phyloP scores from a whole-genome alignment of 306 rosid species.

The Alnus glutinosa region DNA sequence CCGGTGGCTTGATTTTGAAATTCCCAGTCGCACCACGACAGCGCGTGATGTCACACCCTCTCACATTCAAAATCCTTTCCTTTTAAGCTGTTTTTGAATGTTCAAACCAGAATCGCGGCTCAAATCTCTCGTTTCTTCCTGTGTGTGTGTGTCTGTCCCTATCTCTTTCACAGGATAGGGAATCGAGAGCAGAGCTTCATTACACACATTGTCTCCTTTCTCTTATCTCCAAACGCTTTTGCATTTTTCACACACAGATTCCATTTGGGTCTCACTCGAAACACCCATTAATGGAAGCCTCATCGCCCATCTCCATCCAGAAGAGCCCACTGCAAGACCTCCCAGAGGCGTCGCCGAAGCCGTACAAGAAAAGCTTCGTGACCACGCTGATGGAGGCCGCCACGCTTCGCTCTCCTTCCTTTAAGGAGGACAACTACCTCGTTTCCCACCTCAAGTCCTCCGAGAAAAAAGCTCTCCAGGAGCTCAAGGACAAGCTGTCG shows the following conservation, averaged over 20 bases:
- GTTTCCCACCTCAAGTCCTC: conserved; percentile 66
- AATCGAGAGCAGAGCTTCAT: conserved; percentile 22
- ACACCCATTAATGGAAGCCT: conserved; percentile 55
- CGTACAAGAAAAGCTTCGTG: conserved; percentile 68
- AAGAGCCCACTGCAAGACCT: conserved; percentile 41
- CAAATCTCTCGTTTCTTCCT: background rate
- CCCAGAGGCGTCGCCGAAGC: conserved; percentile 64
- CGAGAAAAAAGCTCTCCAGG: conserved; percentile 70
- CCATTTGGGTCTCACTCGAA: conserved; percentile 49
- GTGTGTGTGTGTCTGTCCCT: background rate
- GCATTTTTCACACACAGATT: conserved; percentile 28
- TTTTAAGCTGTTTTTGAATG: conserved; percentile 23
- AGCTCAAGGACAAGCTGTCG: conserved; percentile 57
- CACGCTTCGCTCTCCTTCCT: conserved; percentile 55
- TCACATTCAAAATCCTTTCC: conserved; percentile 32
- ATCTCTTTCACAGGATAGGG: conserved; percentile 3
- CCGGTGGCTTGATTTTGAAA: background rate
- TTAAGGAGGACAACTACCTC: conserved; percentile 78
- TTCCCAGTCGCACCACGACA: background rate
- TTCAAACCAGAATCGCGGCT: conserved; percentile 47
- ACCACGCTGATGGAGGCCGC: conserved; percentile 67
- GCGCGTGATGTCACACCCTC: conserved; percentile 36
- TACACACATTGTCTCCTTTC: background rate
- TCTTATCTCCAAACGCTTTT: background rate
- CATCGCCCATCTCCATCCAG: conserved; percentile 41